Base-by-base conservation (phyloP, 495 filamentous ascomycete species). In the Hypoxylon intermedium region DNA sequence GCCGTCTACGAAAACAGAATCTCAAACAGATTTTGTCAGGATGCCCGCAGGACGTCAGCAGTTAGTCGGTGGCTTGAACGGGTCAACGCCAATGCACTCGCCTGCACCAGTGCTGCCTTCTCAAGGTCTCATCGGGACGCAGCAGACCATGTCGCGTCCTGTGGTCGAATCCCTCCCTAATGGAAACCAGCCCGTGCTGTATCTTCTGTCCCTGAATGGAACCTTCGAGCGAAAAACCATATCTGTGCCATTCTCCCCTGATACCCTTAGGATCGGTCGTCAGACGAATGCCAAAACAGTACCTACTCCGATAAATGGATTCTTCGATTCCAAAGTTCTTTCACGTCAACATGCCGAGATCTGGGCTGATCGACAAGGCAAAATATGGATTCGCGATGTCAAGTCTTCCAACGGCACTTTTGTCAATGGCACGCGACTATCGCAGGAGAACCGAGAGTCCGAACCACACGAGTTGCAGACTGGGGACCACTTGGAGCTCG, bases 361-460 rank as follows among this genome's bases (percentile, higher is more conserved):
- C 13, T 98, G 91, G 91, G 93, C 93, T 18, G 92, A 97, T 46
- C 82, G 86, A 52, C 82, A 81, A 60, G 93, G 94, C 11, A 96
- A 94, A 68, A 86, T 98, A 48, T 98, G 87, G 86, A 98, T 98
- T 65, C 86, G 92, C 28, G 94, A 98, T 75, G 89, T 98, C 60
- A 98, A 97, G 72, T 98, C 94, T 3, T 98, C 94, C 2, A 98
- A 98, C 67, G 94, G 94, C 34, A 98, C 94, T 0, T 98, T 98
- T 73, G 93, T 98, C 48, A 98, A 97, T 56, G 92, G 91, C n/a
- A 82, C 86, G 13, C 85, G 94, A 19, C 71, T 98, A 44, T 97
- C 94, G 6, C 89, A 84, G 21, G 94, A 98, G 67, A 97, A 96
- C 65, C 83, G 90, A 58, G 94, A 98, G 65, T 97, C 93, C 0